These are phyloP conservation scores for Scytalidium sp. DNA, from an alignment of 2,329 filamentous ascomycete species.

Conservation along the genomic window DNA sequence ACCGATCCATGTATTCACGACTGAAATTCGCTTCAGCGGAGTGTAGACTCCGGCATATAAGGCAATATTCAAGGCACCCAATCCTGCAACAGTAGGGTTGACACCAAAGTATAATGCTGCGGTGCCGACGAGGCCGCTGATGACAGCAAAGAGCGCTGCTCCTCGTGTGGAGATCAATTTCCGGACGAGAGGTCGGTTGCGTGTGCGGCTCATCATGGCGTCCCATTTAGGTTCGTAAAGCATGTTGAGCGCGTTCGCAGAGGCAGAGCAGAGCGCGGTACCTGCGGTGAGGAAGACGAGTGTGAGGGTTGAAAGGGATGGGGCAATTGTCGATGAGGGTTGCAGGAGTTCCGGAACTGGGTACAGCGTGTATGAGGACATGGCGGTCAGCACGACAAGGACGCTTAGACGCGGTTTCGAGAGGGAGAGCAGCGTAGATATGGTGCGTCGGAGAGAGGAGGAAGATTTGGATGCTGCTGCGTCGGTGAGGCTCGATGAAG, in stretches of 20 bases:
- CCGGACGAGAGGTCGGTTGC: slow-evolving; percentile 84
- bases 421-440: slow-evolving; percentile 83
- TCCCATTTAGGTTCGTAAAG: slow-evolving; percentile 89
- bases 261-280: slow-evolving; percentile 84
- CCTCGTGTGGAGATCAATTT: slow-evolving; percentile 68
- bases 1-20: slow-evolving; percentile 91
- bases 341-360: slow-evolving; percentile 84
- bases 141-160: slow-evolving; percentile 76
- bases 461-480: slow-evolving; percentile 23
- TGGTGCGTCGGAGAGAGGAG: slow-evolving; percentile 48
- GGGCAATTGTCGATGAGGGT: slow-evolving; percentile 60
- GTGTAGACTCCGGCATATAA: slow-evolving; percentile 94
- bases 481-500: slow-evolving; percentile 54
- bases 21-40: slow-evolving; percentile 82
- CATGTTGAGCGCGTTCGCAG: slow-evolving; percentile 96
- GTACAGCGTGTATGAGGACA: slow-evolving; percentile 88
- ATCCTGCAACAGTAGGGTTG: slow-evolving; percentile 86
- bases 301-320: slow-evolving; percentile 85
- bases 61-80: slow-evolving; percentile 80
- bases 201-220: slow-evolving; percentile 88
- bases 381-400: slow-evolving; percentile 86
- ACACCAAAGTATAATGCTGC: slow-evolving; percentile 81
- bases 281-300: slow-evolving; percentile 88
- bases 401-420: slow-evolving; percentile 94
- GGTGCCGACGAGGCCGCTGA: slow-evolving; percentile 67